Conservation (phyloP, 768 basidiomycete species). For the Mycena rebaudengoi region DNA sequence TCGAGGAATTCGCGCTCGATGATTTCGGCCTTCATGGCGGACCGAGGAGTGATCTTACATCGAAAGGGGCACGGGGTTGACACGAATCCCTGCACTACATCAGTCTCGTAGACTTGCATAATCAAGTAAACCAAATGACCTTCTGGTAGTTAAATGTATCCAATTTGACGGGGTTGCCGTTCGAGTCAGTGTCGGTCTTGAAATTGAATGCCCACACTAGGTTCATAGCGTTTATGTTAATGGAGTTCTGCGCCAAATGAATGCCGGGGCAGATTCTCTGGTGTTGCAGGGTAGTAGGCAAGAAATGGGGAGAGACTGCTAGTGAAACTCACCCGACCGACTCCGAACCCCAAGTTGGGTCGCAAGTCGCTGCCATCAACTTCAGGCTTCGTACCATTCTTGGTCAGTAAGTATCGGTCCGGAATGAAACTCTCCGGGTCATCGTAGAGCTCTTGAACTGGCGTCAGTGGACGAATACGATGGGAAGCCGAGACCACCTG, state of each 20-base stretch:
- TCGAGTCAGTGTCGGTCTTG: conserved; percentile 3
- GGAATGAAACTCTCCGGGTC: conserved; percentile 15
- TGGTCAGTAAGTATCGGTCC: conserved; percentile 10
- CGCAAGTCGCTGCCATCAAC: conserved; percentile 2
- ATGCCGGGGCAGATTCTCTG: conserved; percentile 18
- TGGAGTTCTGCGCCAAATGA: conserved; percentile 3
- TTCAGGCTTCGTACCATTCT: conserved; percentile 15
- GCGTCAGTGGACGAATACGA: neutral
- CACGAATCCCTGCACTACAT: conserved; percentile 19
- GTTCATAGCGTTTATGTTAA: conserved; percentile 34
- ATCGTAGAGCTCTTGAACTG: conserved; percentile 8
- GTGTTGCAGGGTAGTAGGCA: neutral
- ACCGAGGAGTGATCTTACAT: conserved; percentile 32
- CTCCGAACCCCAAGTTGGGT: neutral
- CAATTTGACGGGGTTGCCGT: conserved; percentile 4
- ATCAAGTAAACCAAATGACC: neutral
- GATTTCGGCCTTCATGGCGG: conserved; percentile 16
- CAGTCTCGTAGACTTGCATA: neutral
- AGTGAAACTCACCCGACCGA: conserved; percentile 6
- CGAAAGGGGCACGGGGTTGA: conserved; percentile 25
- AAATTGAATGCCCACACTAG: conserved; percentile 43
- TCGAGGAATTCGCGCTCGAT: conserved; percentile 25
- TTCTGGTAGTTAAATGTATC: conserved; percentile 24
- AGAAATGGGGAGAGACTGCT: neutral
- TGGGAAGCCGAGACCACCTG: neutral